Evolutionary conservation across 2,329 filamentous ascomycete species (phyloP), one percentile per base, ranked within the genome.

Genomic region (Venturia oleaginea): DNA sequence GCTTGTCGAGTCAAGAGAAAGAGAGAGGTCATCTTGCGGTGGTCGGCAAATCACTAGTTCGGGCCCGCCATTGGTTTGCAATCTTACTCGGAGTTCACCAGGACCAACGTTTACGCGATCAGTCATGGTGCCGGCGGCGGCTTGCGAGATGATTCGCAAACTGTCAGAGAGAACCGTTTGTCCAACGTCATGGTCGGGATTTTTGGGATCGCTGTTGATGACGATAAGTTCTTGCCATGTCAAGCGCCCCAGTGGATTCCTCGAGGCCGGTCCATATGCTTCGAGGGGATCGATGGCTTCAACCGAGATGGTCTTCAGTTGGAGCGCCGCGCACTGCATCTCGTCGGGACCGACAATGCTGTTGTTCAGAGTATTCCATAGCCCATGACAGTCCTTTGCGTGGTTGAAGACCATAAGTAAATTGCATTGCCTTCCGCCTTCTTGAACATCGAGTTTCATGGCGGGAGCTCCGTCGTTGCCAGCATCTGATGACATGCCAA

Each of bases 321-420:
- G 40, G 3, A 65, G 37, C 11, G 57, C 30, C 11, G 64, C 64
- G 46, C 30, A 61, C 24, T 62, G 64, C 17, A 59, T 37, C 37
- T 65, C 64, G 19, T 60, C 59, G 19, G 38, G 46, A 17, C 34
- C 34, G 11, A 64, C 38, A n/a, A 84, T 81, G 27, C 96, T 79
- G 0, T 90, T 78, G 22, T 85, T 87, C 22, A 96, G 79, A 0
- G 91, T 78, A 22, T 85, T 87, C 71, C 93, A 89, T 62, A 96
- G 82, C 38, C 81, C 81, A 60, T 87, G 81, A 17, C 91, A 84
- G 68, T 92, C 87, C 65, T 85, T 83, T n/a, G 84, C 79, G 65
- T 92, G 86, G 32, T 83, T 80, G 75, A 97, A 96, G 0, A 89
- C 87, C 68, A 95, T 79, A 24, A 92, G 82, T 81, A 93, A 88